These are phyloP conservation scores for Dioscorea alata DNA, from an alignment of 106 monocot genomes.

Conservation along the genomic window DNA sequence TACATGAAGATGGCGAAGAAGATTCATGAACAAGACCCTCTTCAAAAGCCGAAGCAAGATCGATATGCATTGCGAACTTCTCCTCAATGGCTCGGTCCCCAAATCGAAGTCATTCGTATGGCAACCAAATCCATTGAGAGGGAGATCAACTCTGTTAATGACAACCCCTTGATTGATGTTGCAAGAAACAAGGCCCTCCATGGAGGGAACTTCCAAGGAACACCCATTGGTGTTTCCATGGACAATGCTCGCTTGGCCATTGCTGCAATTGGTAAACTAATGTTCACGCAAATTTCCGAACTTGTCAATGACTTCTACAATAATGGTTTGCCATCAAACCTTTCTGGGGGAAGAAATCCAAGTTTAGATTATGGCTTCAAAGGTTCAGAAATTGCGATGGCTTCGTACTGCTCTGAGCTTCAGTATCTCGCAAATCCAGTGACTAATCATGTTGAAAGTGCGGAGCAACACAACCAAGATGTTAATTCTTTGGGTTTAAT, in stretches of 20 bases:
- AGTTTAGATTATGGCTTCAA: conserved; percentile 98
- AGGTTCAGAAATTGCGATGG: conserved; percentile 98
- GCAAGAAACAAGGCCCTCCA: conserved; percentile 74
- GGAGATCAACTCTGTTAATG: conserved; percentile 97
- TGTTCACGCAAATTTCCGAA: conserved; percentile 95
- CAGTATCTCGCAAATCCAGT: conserved; percentile 95
- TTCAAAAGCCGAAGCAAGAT: conserved; percentile 81
- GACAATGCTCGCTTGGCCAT: conserved; percentile 83
- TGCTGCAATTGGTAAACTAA: conserved; percentile 90
- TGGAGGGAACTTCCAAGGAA: conserved; percentile 97
- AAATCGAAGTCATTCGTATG: conserved; percentile 69
- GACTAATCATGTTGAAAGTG: conserved; percentile 96
- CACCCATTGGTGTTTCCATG: conserved; percentile 95
- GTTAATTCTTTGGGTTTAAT: conserved; percentile 96
- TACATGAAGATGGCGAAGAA: conserved; percentile 62
- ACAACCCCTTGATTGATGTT: conserved; percentile 94
- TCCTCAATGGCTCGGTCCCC: conserved; percentile 79
- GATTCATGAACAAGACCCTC: conserved; percentile 51
- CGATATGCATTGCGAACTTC: conserved; percentile 74
- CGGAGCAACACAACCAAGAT: conserved; percentile 99
- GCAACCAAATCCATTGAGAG: conserved; percentile 74
- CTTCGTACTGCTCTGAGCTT: conserved; percentile 92
- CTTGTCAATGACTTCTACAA: conserved; percentile 94
- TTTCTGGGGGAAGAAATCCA: conserved; percentile 78
- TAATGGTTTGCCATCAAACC: conserved; percentile 87